Percentiles rank a stretch among this genome's conserved stretches.
Evolutionary conservation across 2,329 filamentous ascomycete genomes (phyloP).

Genomic region (Onygenales sp.): DNA sequence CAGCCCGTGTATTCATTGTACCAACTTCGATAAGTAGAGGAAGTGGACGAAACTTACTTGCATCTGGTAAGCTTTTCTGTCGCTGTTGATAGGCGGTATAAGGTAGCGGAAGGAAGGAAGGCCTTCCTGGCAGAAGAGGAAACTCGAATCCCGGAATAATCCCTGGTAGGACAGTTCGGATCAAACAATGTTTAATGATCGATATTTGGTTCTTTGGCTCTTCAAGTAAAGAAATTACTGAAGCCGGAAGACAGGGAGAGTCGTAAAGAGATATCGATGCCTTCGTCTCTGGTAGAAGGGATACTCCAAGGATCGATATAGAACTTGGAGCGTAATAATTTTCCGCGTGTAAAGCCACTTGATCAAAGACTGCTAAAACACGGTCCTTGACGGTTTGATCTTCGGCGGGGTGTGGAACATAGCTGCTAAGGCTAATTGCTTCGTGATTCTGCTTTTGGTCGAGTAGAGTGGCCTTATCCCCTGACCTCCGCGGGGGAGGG

Average conservation of each 20-base stretch:
- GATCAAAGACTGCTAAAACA: conserved; percentile 24
- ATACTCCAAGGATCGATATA: background rate
- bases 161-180: conserved; percentile 11
- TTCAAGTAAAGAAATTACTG: conserved; percentile 12
- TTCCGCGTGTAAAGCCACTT: conserved; percentile 25
- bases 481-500: too few species aligned
- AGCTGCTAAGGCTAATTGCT: conserved; percentile 3
- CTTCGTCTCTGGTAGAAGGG: background rate
- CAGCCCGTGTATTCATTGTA: background rate
- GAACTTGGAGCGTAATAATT: conserved; percentile 22
- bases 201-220: conserved; percentile 5
- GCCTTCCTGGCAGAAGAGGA: background rate
- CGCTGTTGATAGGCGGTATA: conserved; percentile 1
- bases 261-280: conserved; percentile 11
- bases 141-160: conserved; percentile 10
- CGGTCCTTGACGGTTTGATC: conserved; percentile 18
- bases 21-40: too few species aligned
- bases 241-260: conserved; percentile 12
- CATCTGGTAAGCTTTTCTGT: conserved; percentile 1
- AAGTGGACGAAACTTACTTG: conserved; percentile 2
- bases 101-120: conserved; percentile 6
- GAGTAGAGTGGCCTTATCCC: too few species aligned
- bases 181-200: conserved; percentile 16
- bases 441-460: background rate
- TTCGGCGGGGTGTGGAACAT: conserved; percentile 22